Conservation (phyloP, 23 red algal genomes). For the Pyropia haitanensis region DNA sequence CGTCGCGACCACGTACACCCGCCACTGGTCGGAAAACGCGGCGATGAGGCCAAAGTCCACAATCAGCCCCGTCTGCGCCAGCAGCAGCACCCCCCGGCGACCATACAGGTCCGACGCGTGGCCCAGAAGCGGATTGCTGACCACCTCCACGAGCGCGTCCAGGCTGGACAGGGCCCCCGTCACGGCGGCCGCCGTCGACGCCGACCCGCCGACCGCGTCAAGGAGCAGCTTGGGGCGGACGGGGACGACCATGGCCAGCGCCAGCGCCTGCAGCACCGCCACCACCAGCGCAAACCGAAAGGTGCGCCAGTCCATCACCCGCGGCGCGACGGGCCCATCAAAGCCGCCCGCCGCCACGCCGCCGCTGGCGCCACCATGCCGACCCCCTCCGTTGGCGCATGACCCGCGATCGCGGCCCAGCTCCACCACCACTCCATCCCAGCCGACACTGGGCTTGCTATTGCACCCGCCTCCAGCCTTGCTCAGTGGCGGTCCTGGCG, state of each 20-base stretch:
- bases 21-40: constrained; percentile 16
- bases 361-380: no score
- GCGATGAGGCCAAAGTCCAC: constrained; percentile 31
- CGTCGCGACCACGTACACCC: constrained; percentile 19
- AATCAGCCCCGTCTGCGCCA: constrained; percentile 25
- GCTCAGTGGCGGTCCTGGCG: no score
- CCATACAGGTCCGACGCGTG: constrained; percentile 48
- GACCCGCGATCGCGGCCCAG: no score
- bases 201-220: constrained; percentile 18
- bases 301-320: no score
- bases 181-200: constrained; percentile 24
- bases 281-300: no score
- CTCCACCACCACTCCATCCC: no score
- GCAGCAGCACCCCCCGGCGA: constrained; percentile 32
- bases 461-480: no score
- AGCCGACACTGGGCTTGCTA: no score
- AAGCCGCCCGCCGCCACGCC: no score
- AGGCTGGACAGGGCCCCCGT: constrained; percentile 17
- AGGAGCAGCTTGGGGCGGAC: constrained; percentile 47
- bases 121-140: constrained; percentile 41
- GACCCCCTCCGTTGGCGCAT: no score
- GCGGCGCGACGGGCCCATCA: no score
- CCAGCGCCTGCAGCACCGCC: not conserved
- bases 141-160: constrained; percentile 19
- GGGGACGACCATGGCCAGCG: constrained; percentile 41